phyloP scores from a whole-genome alignment of 768 basidiomycete genomes.

The Rhodotorula taiwanensis region DNA sequence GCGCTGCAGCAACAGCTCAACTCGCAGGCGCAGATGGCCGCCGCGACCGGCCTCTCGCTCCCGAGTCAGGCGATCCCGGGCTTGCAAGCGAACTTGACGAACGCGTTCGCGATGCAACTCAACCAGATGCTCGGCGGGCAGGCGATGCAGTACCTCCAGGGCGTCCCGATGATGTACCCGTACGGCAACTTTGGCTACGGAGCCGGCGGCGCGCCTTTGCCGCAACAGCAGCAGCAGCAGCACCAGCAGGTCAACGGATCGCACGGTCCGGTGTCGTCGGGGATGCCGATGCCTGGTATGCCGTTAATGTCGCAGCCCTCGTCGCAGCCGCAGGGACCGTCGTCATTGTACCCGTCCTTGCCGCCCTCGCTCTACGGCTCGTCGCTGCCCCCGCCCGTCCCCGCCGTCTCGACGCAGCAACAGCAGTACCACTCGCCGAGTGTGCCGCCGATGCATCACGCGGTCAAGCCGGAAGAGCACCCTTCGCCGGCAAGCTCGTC shows the following conservation, averaged over 20 bases:
- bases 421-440: background rate
- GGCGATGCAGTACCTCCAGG: conserved; percentile 8
- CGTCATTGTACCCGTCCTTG: conserved; percentile 26
- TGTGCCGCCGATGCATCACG: background rate
- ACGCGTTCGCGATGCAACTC: conserved; percentile 15
- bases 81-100: background rate
- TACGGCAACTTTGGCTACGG: background rate
- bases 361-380: background rate
- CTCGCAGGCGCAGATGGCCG: conserved; percentile 16
- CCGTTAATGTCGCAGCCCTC: conserved; percentile 5
- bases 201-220: conserved; percentile 8
- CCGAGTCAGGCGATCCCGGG: conserved; percentile 7
- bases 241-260: too few species aligned
- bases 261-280: background rate
- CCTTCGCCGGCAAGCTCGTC: conserved; percentile 16
- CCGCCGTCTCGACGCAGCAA: background rate
- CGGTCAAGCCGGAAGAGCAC: conserved; percentile 17
- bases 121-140: conserved; percentile 9
- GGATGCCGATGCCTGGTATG: background rate
- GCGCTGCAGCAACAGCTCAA: conserved; percentile 31
- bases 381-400: background rate
- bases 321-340: background rate
- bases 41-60: conserved; percentile 1
- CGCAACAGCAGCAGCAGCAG: conserved; percentile 2
- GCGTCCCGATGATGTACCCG: conserved; percentile 1